Evolutionary conservation across 2,329 filamentous ascomycete genomes (phyloP).

Genomic region (Venturia effusa): DNA sequence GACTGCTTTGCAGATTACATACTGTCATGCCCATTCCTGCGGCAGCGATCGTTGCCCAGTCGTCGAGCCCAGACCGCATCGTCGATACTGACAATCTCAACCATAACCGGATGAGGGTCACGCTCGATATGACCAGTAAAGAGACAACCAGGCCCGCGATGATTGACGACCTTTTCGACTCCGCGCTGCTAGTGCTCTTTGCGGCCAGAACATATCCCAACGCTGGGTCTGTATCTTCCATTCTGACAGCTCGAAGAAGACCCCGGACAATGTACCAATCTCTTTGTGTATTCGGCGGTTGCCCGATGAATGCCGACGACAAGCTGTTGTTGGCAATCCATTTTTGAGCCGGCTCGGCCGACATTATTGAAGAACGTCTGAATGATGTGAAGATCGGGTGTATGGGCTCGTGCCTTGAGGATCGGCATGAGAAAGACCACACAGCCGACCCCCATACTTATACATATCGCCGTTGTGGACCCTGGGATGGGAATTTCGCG

Average conservation of each 20-base stretch:
- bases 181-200: slow-evolving; percentile 10
- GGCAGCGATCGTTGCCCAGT: slow-evolving; percentile 24
- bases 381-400: neutral
- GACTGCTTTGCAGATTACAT: slow-evolving; percentile 16
- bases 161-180: slow-evolving; percentile 19
- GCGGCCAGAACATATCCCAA: neutral
- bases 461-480: neutral
- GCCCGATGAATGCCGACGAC: neutral
- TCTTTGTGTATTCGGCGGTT: neutral
- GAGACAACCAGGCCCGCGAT: slow-evolving; percentile 21
- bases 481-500: neutral
- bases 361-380: neutral
- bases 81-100: slow-evolving; percentile 18
- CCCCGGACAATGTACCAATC: neutral
- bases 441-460: neutral
- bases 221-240: neutral
- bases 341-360: neutral
- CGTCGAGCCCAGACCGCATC: slow-evolving; percentile 23
- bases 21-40: slow-evolving; percentile 18
- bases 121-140: slow-evolving; percentile 19
- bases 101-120: slow-evolving; percentile 20
- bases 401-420: neutral
- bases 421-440: neutral
- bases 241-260: neutral
- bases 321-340: neutral